Evolutionary conservation across 139 green algal genomes (phyloP).

Genomic region (Closterium sp.): DNA sequence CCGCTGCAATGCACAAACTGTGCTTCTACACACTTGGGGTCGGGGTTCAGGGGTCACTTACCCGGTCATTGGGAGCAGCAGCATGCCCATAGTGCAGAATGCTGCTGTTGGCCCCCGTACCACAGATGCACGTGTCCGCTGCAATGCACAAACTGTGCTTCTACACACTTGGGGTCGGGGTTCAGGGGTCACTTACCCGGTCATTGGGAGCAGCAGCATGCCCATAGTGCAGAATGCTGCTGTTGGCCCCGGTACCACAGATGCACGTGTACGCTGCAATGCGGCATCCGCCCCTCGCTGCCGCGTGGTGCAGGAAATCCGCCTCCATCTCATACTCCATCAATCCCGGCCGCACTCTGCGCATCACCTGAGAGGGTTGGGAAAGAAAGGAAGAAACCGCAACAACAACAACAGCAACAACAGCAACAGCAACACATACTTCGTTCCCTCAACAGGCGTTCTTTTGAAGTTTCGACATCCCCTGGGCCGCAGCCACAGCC

Average conservation of each 20-base stretch:
- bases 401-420: no score
- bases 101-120: conserved; percentile 56
- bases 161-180: not conserved
- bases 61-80: conserved; percentile 71
- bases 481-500: no score
- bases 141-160: not conserved
- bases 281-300: conserved; percentile 59
- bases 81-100: conserved; percentile 85
- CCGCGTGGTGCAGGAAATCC: conserved; percentile 71
- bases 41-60: not conserved
- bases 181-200: not conserved
- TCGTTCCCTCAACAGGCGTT: no score
- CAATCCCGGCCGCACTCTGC: conserved; percentile 53
- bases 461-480: no score
- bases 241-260: conserved; percentile 72
- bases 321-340: conserved; percentile 76
- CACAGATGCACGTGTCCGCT: not conserved
- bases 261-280: conserved; percentile 78
- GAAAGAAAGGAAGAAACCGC: no score
- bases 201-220: conserved; percentile 80
- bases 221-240: conserved; percentile 78
- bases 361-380: conserved; percentile 70
- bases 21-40: not conserved
- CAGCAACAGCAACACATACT: no score
- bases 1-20: no score